phyloP scores from a whole-genome alignment of 1,284 basidiomycete genomes.

The Abortiporus biennis region DNA sequence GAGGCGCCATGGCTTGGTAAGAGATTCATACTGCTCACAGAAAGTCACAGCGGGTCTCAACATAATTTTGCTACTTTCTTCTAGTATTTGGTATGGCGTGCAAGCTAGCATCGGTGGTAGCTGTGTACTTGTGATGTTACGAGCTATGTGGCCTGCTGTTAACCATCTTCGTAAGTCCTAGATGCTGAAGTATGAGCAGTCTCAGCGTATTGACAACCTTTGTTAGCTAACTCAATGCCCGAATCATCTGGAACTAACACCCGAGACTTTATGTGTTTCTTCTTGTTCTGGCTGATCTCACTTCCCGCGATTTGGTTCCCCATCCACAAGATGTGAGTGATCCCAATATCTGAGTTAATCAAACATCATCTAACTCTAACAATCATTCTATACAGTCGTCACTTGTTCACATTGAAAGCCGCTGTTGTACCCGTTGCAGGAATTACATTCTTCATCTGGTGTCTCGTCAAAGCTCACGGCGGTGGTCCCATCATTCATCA shows the following conservation, averaged over 20 bases:
- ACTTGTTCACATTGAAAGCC: constrained; percentile 79
- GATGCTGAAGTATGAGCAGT: constrained; percentile 2
- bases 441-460: constrained; percentile 79
- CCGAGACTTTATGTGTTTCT: constrained; percentile 74
- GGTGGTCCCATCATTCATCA: constrained; percentile 77
- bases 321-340: constrained; percentile 67
- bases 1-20: constrained; percentile 72
- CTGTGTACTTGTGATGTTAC: constrained; percentile 69
- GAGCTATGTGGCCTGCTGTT: constrained; percentile 69
- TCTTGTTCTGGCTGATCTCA: constrained; percentile 82
- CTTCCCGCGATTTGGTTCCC: constrained; percentile 79
- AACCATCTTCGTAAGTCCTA: constrained; percentile 54
- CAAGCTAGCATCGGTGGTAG: constrained; percentile 78
- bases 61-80: background rate
- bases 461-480: constrained; percentile 73
- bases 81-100: constrained; percentile 73
- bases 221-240: constrained; percentile 58
- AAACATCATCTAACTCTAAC: background rate
- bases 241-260: constrained; percentile 66
- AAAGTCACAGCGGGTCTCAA: background rate
- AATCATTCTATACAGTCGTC: constrained; percentile 38
- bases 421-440: constrained; percentile 69
- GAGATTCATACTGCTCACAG: constrained; percentile 16
- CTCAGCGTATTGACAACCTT: constrained; percentile 8
- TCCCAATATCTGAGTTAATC: constrained; percentile 3